Conservation (phyloP, 257 asterid species). For the Mentha longifolia region DNA sequence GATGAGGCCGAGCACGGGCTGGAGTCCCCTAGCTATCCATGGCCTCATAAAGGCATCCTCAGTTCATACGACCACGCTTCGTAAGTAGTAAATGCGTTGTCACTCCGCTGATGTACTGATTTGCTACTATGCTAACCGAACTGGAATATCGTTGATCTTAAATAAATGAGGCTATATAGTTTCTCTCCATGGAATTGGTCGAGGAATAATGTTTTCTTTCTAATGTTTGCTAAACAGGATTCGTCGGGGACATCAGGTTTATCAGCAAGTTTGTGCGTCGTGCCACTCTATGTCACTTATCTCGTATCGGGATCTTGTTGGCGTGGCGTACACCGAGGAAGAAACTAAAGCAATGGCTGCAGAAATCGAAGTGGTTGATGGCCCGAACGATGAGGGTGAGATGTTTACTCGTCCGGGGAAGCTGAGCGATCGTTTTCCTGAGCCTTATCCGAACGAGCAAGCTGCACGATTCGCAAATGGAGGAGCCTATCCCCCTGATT, state of each 20-base stretch:
- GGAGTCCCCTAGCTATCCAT: conserved; percentile 63
- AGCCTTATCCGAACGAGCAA: conserved; percentile 77
- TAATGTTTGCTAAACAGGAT: conserved; percentile 44
- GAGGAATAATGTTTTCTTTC: neutral
- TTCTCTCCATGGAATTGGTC: too few species aligned
- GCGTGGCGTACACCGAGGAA: too few species aligned
- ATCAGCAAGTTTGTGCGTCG: conserved; percentile 80
- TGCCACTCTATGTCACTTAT: conserved; percentile 85
- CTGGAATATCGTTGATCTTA: too few species aligned
- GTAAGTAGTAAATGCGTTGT: conserved; percentile 53
- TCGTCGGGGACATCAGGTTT: conserved; percentile 81
- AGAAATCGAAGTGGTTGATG: conserved; percentile 81
- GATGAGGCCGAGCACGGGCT: conserved; percentile 78
- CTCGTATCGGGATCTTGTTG: conserved; percentile 78
- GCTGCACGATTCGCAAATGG: conserved; percentile 91
- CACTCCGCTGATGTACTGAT: neutral
- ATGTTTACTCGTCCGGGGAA: conserved; percentile 83
- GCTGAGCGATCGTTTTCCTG: conserved; percentile 77
- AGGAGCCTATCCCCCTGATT: conserved; percentile 88
- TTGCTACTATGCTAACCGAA: too few species aligned
- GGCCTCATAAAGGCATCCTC: conserved; percentile 75
- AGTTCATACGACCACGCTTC: conserved; percentile 74
- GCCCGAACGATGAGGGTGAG: conserved; percentile 87
- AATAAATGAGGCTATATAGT: too few species aligned
- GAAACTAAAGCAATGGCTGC: conserved; percentile 87